Evolutionary conservation across 768 basidiomycete genomes (phyloP).

Genomic region (Psilocybe cyanescens): DNA sequence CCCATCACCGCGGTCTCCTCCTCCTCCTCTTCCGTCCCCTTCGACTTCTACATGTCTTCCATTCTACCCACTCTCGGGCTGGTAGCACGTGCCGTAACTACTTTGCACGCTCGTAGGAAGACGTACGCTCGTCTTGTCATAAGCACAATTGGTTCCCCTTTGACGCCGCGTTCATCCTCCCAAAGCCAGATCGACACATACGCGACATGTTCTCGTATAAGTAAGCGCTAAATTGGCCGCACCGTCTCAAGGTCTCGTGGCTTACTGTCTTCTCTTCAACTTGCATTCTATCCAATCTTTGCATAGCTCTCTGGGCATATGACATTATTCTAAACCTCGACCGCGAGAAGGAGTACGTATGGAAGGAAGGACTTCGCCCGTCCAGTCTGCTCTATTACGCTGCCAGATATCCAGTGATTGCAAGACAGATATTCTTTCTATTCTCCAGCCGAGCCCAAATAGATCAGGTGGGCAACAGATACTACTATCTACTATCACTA

Average conservation of each 20-base stretch:
- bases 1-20: neutral
- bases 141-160: neutral
- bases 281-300: neutral
- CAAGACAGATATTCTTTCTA: neutral
- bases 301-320: neutral
- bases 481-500: neutral
- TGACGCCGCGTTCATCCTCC: neutral
- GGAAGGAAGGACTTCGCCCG: conserved; percentile 2
- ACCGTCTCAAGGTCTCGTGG: too few relatives aligned
- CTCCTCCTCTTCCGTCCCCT: too few relatives aligned
- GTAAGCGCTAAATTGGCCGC: neutral
- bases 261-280: neutral
- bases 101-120: neutral
- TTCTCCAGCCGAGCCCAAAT: neutral
- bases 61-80: neutral
- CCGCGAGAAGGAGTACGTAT: neutral
- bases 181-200: neutral
- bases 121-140: neutral
- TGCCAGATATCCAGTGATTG: neutral
- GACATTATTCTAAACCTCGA: conserved; percentile 6
- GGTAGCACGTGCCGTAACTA: neutral
- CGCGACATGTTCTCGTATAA: neutral
- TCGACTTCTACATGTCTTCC: neutral
- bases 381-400: conserved; percentile 2
- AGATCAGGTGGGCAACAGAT: neutral